These are phyloP conservation scores for Penicillium salamii DNA, from an alignment of 495 filamentous ascomycete species.

Conservation along the genomic window DNA sequence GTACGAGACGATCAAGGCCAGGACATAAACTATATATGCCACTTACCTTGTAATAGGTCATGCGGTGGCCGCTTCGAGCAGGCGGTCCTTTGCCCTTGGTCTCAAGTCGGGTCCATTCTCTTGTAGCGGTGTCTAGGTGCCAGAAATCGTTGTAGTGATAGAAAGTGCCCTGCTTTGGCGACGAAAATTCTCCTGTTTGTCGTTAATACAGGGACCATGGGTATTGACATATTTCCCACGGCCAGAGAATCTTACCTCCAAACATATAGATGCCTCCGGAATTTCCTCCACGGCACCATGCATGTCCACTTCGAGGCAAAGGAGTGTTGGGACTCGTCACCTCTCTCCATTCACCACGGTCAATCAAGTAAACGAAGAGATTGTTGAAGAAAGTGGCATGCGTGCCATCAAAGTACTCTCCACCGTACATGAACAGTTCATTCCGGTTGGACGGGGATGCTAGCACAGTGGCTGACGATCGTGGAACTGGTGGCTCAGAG, in stretches of 20 bases:
- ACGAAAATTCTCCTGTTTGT: constrained; percentile 55
- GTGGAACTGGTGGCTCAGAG: constrained; percentile 71
- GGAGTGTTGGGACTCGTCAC: constrained; percentile 90
- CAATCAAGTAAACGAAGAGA: constrained; percentile 85
- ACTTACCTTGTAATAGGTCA: constrained; percentile 82
- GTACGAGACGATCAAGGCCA: neutral
- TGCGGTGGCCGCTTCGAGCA: constrained; percentile 87
- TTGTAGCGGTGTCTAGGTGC: constrained; percentile 74
- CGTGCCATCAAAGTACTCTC: constrained; percentile 67
- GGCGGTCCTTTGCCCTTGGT: constrained; percentile 83
- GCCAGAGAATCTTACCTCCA: constrained; percentile 55
- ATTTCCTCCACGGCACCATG: constrained; percentile 86
- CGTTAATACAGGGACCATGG: constrained; percentile 39
- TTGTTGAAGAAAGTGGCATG: constrained; percentile 65
- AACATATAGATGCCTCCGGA: constrained; percentile 86
- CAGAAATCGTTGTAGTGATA: constrained; percentile 99
- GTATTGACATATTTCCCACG: constrained; percentile 4
- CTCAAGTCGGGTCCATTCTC: constrained; percentile 90
- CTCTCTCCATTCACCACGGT: constrained; percentile 80
- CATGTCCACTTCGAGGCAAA: constrained; percentile 86
- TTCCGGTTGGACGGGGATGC: constrained; percentile 81
- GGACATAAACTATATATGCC: constrained; percentile 26
- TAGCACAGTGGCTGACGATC: constrained; percentile 75
- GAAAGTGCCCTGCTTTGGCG: constrained; percentile 95
- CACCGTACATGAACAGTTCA: constrained; percentile 90